These are phyloP conservation scores for Trifolium fragiferum DNA, from an alignment of 306 rosid species.

Conservation along the genomic window DNA sequence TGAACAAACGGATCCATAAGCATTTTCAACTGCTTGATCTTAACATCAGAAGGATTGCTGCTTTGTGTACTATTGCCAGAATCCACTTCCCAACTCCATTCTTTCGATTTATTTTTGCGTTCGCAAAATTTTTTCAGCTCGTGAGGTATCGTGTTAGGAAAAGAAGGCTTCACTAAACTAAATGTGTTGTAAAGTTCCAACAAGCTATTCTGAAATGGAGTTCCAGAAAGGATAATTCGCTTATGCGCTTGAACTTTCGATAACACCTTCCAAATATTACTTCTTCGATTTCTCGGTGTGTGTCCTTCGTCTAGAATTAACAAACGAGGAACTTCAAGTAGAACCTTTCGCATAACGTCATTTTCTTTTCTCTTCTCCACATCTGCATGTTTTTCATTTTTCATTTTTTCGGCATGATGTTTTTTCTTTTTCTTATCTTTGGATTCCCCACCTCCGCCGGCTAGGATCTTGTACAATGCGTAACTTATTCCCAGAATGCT, in stretches of 20 bases:
- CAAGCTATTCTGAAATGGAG: constrained; percentile 55
- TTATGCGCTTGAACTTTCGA: constrained; percentile 33
- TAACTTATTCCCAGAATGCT: constrained; percentile 52
- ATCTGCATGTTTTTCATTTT: background rate
- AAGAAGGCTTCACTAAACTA: constrained; percentile 18
- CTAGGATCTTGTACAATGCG: constrained; percentile 8
- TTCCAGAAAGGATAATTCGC: constrained; percentile 51
- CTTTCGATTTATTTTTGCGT: background rate
- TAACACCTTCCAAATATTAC: constrained; percentile 47
- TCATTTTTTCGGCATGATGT: too few species aligned
- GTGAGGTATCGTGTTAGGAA: background rate
- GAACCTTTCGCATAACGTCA: constrained; percentile 25
- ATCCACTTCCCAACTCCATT: constrained; percentile 1
- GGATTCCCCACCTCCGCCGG: constrained; percentile 14
- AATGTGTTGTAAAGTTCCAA: constrained; percentile 47
- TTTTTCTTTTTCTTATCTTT: background rate
- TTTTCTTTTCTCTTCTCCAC: background rate
- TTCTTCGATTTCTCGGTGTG: constrained; percentile 42
- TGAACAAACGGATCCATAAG: constrained; percentile 50
- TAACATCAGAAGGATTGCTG: background rate
- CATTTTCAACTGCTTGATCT: constrained; percentile 40
- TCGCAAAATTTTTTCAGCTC: constrained; percentile 11
- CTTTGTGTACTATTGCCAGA: background rate
- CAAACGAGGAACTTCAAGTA: constrained; percentile 45
- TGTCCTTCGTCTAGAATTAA: constrained; percentile 56